Conservation (phyloP, 768 basidiomycete species). For the Multifurca ochricompacta region DNA sequence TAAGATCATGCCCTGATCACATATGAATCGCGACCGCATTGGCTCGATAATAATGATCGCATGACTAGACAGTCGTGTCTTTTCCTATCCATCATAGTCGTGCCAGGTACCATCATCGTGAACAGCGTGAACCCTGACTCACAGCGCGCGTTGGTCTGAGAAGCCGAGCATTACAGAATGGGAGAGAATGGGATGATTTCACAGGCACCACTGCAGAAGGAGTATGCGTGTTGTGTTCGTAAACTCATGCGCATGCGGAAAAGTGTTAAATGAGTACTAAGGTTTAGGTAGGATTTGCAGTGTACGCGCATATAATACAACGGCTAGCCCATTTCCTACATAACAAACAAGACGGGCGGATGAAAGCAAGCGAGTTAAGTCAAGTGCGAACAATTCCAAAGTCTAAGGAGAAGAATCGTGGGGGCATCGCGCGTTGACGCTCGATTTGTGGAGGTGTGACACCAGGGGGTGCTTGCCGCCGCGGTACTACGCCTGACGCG, state of each 20-base stretch:
- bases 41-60: not conserved
- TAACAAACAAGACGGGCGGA: not conserved
- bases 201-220: too few species aligned
- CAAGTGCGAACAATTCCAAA: not conserved
- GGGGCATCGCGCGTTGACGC: not conserved
- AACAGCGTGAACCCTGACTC: too few species aligned
- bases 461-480: not conserved
- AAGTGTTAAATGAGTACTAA: too few species aligned
- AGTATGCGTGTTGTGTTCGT: too few species aligned
- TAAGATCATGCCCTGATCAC: not conserved
- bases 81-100: not conserved
- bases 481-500: slow-evolving; percentile 5
- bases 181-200: too few species aligned
- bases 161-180: too few species aligned
- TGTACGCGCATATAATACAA: not conserved
- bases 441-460: not conserved
- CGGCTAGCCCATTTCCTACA: not conserved
- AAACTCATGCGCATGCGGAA: too few species aligned
- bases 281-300: not conserved
- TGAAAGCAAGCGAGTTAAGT: not conserved
- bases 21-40: not conserved
- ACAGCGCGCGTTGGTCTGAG: too few species aligned
- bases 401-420: not conserved
- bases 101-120: not conserved
- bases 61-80: not conserved